Percentiles rank a stretch among this genome's conserved stretches.
Evolutionary conservation across 352 stramenopile species (phyloP).

Genomic region (Albugo candida): DNA sequence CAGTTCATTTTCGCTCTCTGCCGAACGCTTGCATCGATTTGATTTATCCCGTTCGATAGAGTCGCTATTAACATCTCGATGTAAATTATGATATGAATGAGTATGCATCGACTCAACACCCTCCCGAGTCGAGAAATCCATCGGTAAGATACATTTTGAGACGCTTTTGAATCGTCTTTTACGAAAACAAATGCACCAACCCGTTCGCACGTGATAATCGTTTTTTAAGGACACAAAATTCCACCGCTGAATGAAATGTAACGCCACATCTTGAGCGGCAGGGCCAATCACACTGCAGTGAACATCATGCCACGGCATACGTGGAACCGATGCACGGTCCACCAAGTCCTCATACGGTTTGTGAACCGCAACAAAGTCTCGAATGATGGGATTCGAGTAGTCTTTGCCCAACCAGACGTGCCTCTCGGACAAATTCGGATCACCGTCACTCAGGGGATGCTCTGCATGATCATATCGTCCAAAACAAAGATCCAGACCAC

Average conservation of each 20-base stretch:
- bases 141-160: conserved; percentile 62
- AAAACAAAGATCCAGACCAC: conserved; percentile 12
- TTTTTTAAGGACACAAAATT: conserved; percentile 52
- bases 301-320: conserved; percentile 12
- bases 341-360: conserved; percentile 5
- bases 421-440: background rate
- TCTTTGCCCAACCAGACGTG: conserved; percentile 6
- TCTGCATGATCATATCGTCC: conserved; percentile 5
- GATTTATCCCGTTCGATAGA: background rate
- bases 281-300: conserved; percentile 9
- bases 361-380: conserved; percentile 12
- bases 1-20: background rate
- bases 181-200: conserved; percentile 74
- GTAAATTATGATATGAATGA: background rate
- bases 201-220: conserved; percentile 65
- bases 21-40: background rate
- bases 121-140: conserved; percentile 26
- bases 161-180: conserved; percentile 66
- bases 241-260: conserved; percentile 14
- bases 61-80: background rate
- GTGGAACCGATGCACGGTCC: conserved; percentile 5
- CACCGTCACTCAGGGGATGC: conserved; percentile 4
- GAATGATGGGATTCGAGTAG: conserved; percentile 11
- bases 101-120: conserved; percentile 4
- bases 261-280: conserved; percentile 6